These are phyloP conservation scores for Podila horticola DNA, from an alignment of 192 early-diverging fungal genomes.

Conservation along the genomic window DNA sequence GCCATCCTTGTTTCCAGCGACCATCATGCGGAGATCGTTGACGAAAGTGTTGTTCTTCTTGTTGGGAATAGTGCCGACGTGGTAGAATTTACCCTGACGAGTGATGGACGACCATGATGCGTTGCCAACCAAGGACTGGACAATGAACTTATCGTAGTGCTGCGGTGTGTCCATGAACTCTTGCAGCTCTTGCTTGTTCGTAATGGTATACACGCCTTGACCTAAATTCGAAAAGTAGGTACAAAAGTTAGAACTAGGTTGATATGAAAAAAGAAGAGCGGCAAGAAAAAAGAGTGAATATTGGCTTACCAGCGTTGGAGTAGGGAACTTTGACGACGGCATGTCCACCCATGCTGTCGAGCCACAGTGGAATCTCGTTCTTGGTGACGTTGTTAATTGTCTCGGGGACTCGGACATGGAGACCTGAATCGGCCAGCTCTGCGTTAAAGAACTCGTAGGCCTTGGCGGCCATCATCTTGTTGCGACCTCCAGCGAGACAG, in stretches of 20 bases:
- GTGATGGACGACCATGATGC: conserved; percentile 84
- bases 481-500: conserved; percentile 88
- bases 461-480: conserved; percentile 91
- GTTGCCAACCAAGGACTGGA: conserved; percentile 88
- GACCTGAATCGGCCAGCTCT: conserved; percentile 75
- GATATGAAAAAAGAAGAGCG: background rate
- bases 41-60: conserved; percentile 90
- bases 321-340: conserved; percentile 90
- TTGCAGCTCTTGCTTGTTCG: conserved; percentile 75
- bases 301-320: conserved; percentile 74
- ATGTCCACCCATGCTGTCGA: conserved; percentile 88
- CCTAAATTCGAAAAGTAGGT: conserved; percentile 39
- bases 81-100: conserved; percentile 83
- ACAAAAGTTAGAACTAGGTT: background rate
- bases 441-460: conserved; percentile 90
- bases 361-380: conserved; percentile 83
- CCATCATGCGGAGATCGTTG: conserved; percentile 88
- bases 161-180: conserved; percentile 81
- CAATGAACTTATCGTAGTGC: conserved; percentile 92
- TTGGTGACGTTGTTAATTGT: conserved; percentile 88
- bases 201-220: conserved; percentile 93
- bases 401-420: conserved; percentile 80
- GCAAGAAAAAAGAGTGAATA: background rate
- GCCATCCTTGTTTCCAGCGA: conserved; percentile 75
- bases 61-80: conserved; percentile 92